Evolutionary conservation across 129 eudicot species (phyloP).

Genomic region (sunflower (Helianthus annuus)): HanXRQr2.0-SUNRISE NC_035435.2:174241848-174242347

Average conservation of each 20-base stretch:
- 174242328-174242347: no score
- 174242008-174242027: neutral
- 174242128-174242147: slow-evolving; percentile 99
- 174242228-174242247: no score
- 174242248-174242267: no score
- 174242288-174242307: no score
- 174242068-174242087: slow-evolving; percentile 99
- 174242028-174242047: slow-evolving; percentile 1
- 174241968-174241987: slow-evolving; percentile 49
- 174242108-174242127: slow-evolving; percentile 85
- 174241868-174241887: slow-evolving; percentile 95
- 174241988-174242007: no score
- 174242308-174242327: no score
- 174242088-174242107: slow-evolving; percentile 90
- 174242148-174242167: slow-evolving; percentile 99
- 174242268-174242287: no score
- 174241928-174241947: slow-evolving; percentile 98
- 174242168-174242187: slow-evolving; percentile 99
- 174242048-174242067: slow-evolving; percentile 47
- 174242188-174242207: slow-evolving; percentile 75
- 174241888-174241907: slow-evolving; percentile 96
- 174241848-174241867: slow-evolving; percentile 97
- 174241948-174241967: slow-evolving; percentile 98
- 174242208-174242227: neutral
- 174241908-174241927: slow-evolving; percentile 93